Evolutionary conservation across 768 basidiomycete species (phyloP).

Genomic region (Tubosaeta brunneosetosa): DNA sequence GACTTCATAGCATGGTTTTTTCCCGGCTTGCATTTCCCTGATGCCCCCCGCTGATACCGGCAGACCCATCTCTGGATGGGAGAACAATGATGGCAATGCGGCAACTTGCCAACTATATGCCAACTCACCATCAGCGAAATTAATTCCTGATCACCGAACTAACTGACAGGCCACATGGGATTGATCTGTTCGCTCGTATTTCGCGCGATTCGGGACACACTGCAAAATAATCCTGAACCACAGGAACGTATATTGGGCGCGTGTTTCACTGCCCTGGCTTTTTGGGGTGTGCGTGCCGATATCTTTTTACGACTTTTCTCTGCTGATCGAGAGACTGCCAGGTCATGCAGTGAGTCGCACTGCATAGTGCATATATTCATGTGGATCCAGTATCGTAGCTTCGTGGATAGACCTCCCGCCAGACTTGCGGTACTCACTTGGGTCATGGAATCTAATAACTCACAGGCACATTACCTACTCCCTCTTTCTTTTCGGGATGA

Average conservation of each 20-base stretch:
- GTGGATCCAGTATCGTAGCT: constrained; percentile 46
- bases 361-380: neutral
- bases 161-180: constrained; percentile 51
- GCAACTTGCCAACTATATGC: constrained; percentile 64
- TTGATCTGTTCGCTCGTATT: constrained; percentile 63
- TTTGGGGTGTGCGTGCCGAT: constrained; percentile 58
- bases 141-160: neutral
- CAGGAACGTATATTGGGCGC: constrained; percentile 70
- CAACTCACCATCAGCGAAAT: neutral
- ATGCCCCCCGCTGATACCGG: constrained; percentile 59
- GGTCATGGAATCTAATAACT: constrained; percentile 64
- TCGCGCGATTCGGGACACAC: constrained; percentile 57
- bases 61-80: constrained; percentile 35
- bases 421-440: constrained; percentile 45
- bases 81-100: constrained; percentile 58
- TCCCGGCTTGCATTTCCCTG: constrained; percentile 64
- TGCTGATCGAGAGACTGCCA: constrained; percentile 22
- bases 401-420: constrained; percentile 57
- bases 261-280: constrained; percentile 54
- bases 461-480: constrained; percentile 73
- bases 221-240: constrained; percentile 51
- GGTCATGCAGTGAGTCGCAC: constrained; percentile 46
- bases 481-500: constrained; percentile 48
- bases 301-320: neutral
- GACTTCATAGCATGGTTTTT: constrained; percentile 49